Percentiles rank a stretch among this genome's conserved stretches.
Conservation (phyloP, 202 grass and related monocot genomes). For the Setaria italica region DNA sequence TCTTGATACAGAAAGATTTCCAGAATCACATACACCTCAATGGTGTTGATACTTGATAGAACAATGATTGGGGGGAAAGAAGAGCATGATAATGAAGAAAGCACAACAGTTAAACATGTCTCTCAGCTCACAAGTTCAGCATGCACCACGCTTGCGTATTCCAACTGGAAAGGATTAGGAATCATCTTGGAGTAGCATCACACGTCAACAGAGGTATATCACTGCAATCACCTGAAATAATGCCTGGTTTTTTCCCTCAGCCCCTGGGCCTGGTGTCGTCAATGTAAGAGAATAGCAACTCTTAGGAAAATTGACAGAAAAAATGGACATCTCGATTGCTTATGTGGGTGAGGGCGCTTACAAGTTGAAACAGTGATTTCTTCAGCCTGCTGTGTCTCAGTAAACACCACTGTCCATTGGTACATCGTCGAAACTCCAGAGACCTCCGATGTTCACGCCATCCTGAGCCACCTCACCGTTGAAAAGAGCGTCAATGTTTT, state of each 20-base stretch:
- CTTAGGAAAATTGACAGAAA: neutral
- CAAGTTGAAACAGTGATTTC: neutral
- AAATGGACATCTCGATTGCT: neutral
- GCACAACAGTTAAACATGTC: conserved; percentile 3
- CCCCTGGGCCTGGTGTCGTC: too few relatives aligned
- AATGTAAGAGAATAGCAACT: neutral
- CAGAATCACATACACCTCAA: conserved; percentile 8
- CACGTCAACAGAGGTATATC: neutral
- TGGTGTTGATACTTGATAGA: neutral
- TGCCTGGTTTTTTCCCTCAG: neutral
- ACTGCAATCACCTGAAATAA: neutral
- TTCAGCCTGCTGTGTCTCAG: neutral
- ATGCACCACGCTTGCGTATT: neutral
- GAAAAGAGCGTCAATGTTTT: conserved; percentile 31
- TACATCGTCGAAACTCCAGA: conserved; percentile 74
- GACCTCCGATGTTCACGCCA: conserved; percentile 36
- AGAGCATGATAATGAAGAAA: neutral
- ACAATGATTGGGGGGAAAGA: neutral
- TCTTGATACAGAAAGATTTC: neutral
- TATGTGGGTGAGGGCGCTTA: neutral
- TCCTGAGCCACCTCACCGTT: conserved; percentile 22
- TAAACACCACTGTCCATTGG: conserved; percentile 12
- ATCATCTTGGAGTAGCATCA: conserved; percentile 3
- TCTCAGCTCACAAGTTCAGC: neutral
- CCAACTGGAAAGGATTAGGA: neutral